A percentile compares a stretch with the other conserved stretches of the same genome.
phyloP scores from a whole-genome alignment of 805 yeast genomes.

The Blastobotrys americana region DNA sequence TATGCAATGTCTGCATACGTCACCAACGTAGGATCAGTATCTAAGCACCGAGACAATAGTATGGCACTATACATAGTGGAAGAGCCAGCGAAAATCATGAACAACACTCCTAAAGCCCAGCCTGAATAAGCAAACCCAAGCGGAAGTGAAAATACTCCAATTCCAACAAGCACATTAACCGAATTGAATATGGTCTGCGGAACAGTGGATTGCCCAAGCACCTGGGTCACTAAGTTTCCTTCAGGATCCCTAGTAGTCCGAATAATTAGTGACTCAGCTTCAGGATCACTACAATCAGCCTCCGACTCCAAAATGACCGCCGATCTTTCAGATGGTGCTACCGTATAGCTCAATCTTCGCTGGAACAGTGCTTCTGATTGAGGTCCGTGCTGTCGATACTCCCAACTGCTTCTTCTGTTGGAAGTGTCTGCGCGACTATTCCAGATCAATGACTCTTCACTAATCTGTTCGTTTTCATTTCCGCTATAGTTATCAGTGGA shows the following conservation, averaged over 20 bases:
- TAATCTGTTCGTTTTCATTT: conserved; percentile 8
- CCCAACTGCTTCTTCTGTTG: too few species aligned
- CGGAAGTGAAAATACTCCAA: conserved; percentile 60
- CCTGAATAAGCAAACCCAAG: conserved; percentile 60
- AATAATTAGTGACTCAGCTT: conserved; percentile 46
- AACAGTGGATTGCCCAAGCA: conserved; percentile 75
- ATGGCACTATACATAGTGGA: conserved; percentile 73
- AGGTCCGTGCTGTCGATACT: not conserved
- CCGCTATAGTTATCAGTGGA: conserved; percentile 6
- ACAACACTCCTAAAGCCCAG: conserved; percentile 50
- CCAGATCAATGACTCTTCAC: not conserved
- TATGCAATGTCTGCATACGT: conserved; percentile 86
- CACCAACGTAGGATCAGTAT: conserved; percentile 69
- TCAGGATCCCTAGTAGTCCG: conserved; percentile 61
- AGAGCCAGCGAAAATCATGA: conserved; percentile 53
- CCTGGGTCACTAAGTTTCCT: conserved; percentile 62
- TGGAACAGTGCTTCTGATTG: conserved; percentile 1
- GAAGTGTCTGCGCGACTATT: not conserved
- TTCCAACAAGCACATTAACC: conserved; percentile 59
- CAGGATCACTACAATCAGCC: conserved; percentile 20
- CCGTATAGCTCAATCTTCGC: not conserved
- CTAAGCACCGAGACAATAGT: conserved; percentile 65
- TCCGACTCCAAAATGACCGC: conserved; percentile 11
- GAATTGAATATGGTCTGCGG: conserved; percentile 65
- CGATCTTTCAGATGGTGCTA: conserved; percentile 4